Evolutionary conservation across 2,329 filamentous ascomycete genomes (phyloP).

Genomic region (Curvularia sp.): DNA sequence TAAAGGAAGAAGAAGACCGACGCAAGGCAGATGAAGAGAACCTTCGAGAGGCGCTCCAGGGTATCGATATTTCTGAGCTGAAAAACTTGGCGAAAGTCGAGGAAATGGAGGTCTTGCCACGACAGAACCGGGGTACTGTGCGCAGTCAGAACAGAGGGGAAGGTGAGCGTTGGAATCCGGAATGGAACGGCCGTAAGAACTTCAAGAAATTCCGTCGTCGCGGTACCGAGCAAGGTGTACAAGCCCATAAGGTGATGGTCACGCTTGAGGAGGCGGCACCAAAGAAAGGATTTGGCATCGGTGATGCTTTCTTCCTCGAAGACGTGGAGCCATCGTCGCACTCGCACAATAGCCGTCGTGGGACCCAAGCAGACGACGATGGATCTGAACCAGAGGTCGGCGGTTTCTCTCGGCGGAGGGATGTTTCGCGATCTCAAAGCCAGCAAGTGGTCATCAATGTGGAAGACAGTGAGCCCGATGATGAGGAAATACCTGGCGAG

Average conservation of each 20-base stretch:
- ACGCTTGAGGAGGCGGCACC: constrained; percentile 71
- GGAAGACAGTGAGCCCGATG: constrained; percentile 42
- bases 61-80: constrained; percentile 74
- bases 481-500: constrained; percentile 28
- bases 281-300: constrained; percentile 74
- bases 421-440: constrained; percentile 12
- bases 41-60: constrained; percentile 63
- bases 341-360: constrained; percentile 22
- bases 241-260: constrained; percentile 68
- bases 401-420: constrained; percentile 38
- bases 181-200: constrained; percentile 94
- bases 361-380: constrained; percentile 20
- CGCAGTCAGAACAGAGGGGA: constrained; percentile 38
- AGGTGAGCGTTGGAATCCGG: constrained; percentile 79
- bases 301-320: constrained; percentile 78
- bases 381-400: constrained; percentile 40
- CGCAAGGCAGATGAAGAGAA: constrained; percentile 69
- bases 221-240: constrained; percentile 48
- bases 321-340: constrained; percentile 28
- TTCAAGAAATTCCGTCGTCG: constrained; percentile 84
- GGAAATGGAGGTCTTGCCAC: constrained; percentile 69
- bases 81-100: constrained; percentile 78
- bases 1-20: constrained; percentile 60
- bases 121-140: constrained; percentile 33
- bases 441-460: constrained; percentile 36